These are phyloP conservation scores for Neurospora sp. DNA, from an alignment of 495 filamentous ascomycete genomes.

Conservation along the genomic window DNA sequence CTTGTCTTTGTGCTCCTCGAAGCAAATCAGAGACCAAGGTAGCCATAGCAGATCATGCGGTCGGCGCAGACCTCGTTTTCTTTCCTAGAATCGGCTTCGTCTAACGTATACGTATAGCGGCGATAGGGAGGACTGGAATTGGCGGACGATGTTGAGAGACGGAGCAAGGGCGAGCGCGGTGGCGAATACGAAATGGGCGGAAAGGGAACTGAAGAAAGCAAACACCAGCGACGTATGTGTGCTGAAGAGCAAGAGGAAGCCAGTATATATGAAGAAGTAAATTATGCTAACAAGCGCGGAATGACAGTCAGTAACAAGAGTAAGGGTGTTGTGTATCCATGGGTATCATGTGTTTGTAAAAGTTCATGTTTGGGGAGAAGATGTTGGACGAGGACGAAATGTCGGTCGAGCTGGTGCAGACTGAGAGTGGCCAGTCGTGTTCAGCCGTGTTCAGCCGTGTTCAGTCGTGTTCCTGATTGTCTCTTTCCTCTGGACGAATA, in stretches of 20 bases:
- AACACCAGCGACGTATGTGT: not conserved
- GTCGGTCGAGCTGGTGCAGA: not conserved
- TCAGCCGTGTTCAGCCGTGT: not conserved
- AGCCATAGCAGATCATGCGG: constrained; percentile 47
- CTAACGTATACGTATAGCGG: not conserved
- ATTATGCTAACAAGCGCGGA: not conserved
- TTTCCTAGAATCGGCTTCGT: not conserved
- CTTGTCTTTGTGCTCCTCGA: constrained; percentile 40
- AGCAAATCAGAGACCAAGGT: constrained; percentile 58
- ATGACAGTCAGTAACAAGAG: not conserved
- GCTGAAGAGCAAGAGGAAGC: not conserved
- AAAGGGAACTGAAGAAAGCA: not conserved
- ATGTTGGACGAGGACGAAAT: not conserved
- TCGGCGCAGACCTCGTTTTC: not conserved
- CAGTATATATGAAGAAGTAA: not conserved
- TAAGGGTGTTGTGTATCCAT: not conserved
- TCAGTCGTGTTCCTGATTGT: not conserved
- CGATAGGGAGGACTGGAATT: constrained; percentile 1
- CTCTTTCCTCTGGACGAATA: not conserved
- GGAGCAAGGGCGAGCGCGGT: not conserved
- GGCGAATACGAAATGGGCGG: not conserved
- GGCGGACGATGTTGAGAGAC: not conserved
- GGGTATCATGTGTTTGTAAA: not conserved
- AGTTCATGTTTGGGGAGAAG: not conserved
- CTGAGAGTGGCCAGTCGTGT: not conserved